A percentile compares a stretch with the other conserved stretches of the same genome.
Conservation (phyloP, 176 grass and related monocot genomes). For the Cocos nucifera region DNA sequence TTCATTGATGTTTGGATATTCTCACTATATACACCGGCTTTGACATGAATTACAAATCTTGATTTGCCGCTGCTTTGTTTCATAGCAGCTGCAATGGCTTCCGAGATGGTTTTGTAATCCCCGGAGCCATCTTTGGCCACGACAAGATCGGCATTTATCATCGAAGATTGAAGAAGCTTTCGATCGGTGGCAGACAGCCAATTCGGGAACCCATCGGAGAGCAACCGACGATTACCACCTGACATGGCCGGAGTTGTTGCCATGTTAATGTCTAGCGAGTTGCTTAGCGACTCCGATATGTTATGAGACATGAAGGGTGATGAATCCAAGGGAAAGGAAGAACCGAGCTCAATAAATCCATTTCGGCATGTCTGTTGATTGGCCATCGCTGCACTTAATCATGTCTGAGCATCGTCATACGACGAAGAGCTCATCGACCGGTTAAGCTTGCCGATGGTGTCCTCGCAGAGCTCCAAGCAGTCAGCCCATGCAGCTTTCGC, state of each 20-base stretch:
- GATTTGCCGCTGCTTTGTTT: not conserved
- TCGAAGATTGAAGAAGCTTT: not conserved
- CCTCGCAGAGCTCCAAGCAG: conserved; percentile 9
- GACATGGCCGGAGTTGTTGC: not conserved
- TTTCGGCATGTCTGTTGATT: conserved; percentile 9
- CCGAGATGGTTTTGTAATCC: not conserved
- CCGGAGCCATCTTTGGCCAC: conserved; percentile 9
- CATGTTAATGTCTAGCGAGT: conserved; percentile 11
- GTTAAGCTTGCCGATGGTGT: conserved; percentile 3
- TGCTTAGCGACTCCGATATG: conserved; percentile 13
- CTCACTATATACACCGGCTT: not conserved
- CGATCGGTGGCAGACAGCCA: conserved; percentile 11
- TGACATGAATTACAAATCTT: conserved; percentile 9
- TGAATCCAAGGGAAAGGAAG: not conserved
- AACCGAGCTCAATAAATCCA: conserved; percentile 2
- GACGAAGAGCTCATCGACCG: not conserved
- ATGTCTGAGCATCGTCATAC: conserved; percentile 8
- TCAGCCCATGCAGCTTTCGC: not conserved
- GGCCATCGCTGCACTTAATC: conserved; percentile 16
- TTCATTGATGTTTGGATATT: not conserved
- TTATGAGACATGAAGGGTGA: not conserved
- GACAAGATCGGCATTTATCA: conserved; percentile 7
- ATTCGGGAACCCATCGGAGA: not conserved
- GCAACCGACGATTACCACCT: not conserved
- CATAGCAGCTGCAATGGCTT: not conserved